These are phyloP conservation scores for Aspergillus hortae DNA, from an alignment of 2,329 filamentous ascomycete genomes.

Conservation along the genomic window DNA sequence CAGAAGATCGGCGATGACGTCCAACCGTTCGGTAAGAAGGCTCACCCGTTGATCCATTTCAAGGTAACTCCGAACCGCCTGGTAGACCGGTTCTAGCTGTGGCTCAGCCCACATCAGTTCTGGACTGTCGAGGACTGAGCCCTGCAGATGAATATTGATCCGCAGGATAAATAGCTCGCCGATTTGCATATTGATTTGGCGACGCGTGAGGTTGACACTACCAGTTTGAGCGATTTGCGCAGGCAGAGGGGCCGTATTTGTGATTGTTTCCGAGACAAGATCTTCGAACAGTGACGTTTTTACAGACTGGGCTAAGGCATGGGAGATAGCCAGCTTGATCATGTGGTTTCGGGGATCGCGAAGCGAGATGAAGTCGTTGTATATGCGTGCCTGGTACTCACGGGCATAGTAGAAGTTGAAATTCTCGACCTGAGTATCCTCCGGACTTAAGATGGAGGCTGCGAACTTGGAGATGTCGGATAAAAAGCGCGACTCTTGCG, in stretches of 20 bases:
- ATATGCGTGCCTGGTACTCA: slow-evolving; percentile 96
- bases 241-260: slow-evolving; percentile 88
- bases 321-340: slow-evolving; percentile 94
- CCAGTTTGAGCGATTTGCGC: slow-evolving; percentile 89
- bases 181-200: slow-evolving; percentile 98
- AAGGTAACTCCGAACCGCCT: slow-evolving; percentile 89
- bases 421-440: slow-evolving; percentile 91
- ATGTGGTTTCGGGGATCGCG: slow-evolving; percentile 95
- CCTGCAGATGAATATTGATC: slow-evolving; percentile 97
- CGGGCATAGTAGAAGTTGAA: slow-evolving; percentile 99
- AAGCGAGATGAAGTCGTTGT: slow-evolving; percentile 97
- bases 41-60: slow-evolving; percentile 97
- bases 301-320: slow-evolving; percentile 91
- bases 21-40: slow-evolving; percentile 81
- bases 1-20: slow-evolving; percentile 89
- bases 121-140: slow-evolving; percentile 91
- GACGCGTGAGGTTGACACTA: slow-evolving; percentile 81
- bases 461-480: slow-evolving; percentile 95
- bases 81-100: slow-evolving; percentile 92
- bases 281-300: slow-evolving; percentile 98
- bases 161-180: slow-evolving; percentile 96
- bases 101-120: slow-evolving; percentile 99
- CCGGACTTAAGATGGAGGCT: slow-evolving; percentile 78
- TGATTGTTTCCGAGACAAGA: slow-evolving; percentile 87
- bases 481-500: slow-evolving; percentile 84